phyloP scores from a whole-genome alignment of 345 rosid species.

The Lepidium africanum region DNA sequence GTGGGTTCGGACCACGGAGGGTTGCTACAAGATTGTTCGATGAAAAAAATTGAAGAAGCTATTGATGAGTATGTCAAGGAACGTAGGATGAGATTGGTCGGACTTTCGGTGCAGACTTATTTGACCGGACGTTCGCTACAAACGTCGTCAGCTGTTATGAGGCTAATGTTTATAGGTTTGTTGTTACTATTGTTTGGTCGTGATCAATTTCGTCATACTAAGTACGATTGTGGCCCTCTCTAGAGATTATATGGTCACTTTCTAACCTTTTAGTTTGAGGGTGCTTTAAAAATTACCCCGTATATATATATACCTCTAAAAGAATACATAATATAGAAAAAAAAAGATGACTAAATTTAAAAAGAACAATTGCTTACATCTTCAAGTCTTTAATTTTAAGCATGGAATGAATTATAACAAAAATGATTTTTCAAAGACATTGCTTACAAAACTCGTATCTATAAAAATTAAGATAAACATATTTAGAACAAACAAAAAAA shows the following conservation, averaged over 20 bases:
- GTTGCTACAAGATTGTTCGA: background rate
- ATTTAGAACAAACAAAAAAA: too few relatives aligned
- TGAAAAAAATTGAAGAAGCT: slow-evolving; percentile 21
- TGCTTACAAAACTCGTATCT: too few relatives aligned
- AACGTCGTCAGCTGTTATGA: slow-evolving; percentile 11
- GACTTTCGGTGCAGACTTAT: slow-evolving; percentile 29
- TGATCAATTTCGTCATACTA: slow-evolving; percentile 17
- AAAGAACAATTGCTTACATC: too few relatives aligned
- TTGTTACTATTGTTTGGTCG: slow-evolving; percentile 25
- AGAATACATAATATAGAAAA: too few relatives aligned
- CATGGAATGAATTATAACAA: too few relatives aligned
- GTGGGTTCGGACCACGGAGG: slow-evolving; percentile 12
- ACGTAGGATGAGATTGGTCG: slow-evolving; percentile 27
- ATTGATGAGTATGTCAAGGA: slow-evolving; percentile 26
- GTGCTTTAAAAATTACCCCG: background rate
- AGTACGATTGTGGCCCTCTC: slow-evolving; percentile 25
- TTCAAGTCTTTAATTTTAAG: too few relatives aligned
- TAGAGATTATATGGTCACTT: background rate
- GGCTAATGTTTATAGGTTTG: slow-evolving; percentile 21
- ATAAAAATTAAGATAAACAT: too few relatives aligned
- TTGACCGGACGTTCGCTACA: slow-evolving; percentile 22
- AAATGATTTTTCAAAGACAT: too few relatives aligned
- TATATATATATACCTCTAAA: too few relatives aligned
- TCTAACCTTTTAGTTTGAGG: background rate
- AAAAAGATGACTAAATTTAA: too few relatives aligned